These are phyloP conservation scores for Sarocladiaceae sp. DNA, from an alignment of 2,329 filamentous ascomycete species.

Conservation along the genomic window DNA sequence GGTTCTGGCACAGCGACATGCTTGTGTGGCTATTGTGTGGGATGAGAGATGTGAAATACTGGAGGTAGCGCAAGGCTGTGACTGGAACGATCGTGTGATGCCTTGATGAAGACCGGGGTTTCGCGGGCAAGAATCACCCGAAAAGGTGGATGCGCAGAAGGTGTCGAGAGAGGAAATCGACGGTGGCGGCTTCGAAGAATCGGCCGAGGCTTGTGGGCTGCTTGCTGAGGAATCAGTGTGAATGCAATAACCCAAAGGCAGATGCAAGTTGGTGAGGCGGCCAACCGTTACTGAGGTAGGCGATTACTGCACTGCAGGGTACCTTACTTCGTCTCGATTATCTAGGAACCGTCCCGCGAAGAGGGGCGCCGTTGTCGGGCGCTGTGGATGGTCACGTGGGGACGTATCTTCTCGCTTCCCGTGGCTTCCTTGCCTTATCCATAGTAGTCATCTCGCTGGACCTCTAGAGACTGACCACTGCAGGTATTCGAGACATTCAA, in stretches of 20 bases:
- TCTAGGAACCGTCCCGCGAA: background rate
- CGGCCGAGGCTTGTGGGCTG: background rate
- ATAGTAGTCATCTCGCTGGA: too few species aligned
- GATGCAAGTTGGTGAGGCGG: conserved; percentile 2
- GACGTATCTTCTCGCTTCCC: too few species aligned
- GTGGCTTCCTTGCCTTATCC: too few species aligned
- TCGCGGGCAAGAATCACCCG: too few species aligned
- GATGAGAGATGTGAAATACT: too few species aligned
- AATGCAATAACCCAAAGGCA: conserved; percentile 5
- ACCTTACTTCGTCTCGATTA: background rate
- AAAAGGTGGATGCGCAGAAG: too few species aligned
- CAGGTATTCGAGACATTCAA: too few species aligned
- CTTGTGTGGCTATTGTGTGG: too few species aligned
- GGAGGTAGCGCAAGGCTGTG: background rate
- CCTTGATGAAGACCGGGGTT: background rate
- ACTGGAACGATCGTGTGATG: background rate
- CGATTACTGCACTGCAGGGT: background rate
- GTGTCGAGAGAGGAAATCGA: too few species aligned
- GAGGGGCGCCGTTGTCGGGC: too few species aligned
- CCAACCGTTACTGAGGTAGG: background rate
- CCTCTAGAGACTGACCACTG: too few species aligned
- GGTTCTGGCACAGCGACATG: conserved; percentile 86
- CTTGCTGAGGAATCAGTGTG: background rate
- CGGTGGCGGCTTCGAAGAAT: background rate
- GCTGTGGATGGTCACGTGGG: too few species aligned